Evolutionary conservation across 2,329 filamentous ascomycete genomes (phyloP).

Genomic region (Xylariaceae sp.): DNA sequence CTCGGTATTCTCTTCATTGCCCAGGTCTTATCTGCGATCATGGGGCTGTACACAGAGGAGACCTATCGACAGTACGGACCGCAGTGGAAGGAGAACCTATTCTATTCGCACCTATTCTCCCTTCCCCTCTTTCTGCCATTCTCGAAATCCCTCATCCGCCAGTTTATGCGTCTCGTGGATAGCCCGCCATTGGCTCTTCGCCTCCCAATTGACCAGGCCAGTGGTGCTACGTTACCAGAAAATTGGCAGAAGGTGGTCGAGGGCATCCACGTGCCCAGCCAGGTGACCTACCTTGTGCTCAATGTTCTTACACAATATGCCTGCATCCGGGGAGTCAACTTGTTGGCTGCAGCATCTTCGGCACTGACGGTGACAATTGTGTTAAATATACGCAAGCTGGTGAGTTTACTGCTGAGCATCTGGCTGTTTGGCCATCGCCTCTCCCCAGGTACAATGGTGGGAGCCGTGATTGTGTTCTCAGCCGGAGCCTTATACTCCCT

Average conservation of each 20-base stretch:
- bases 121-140: conserved; percentile 73
- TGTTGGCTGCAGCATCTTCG: conserved; percentile 82
- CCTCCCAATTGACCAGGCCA: conserved; percentile 30
- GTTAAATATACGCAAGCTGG: conserved; percentile 88
- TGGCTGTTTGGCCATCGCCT: conserved; percentile 89
- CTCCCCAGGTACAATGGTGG: conserved; percentile 68
- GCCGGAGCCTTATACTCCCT: conserved; percentile 88
- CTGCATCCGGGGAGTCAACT: conserved; percentile 92
- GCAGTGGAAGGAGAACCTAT: conserved; percentile 92
- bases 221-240: conserved; percentile 34
- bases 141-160: conserved; percentile 56
- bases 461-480: conserved; percentile 80
- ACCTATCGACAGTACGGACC: conserved; percentile 81
- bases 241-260: conserved; percentile 37
- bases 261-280: conserved; percentile 53
- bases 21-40: conserved; percentile 84
- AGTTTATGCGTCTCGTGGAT: conserved; percentile 57
- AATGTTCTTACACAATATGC: conserved; percentile 89
- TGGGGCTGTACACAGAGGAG: conserved; percentile 91
- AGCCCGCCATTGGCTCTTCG: conserved; percentile 57
- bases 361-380: conserved; percentile 96
- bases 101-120: conserved; percentile 79
- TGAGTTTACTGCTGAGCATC: conserved; percentile 85
- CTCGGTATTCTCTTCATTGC: conserved; percentile 80
- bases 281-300: conserved; percentile 63